Evolutionary conservation across 139 green algal species (phyloP).

Genomic region (Penium margaritaceum): DNA sequence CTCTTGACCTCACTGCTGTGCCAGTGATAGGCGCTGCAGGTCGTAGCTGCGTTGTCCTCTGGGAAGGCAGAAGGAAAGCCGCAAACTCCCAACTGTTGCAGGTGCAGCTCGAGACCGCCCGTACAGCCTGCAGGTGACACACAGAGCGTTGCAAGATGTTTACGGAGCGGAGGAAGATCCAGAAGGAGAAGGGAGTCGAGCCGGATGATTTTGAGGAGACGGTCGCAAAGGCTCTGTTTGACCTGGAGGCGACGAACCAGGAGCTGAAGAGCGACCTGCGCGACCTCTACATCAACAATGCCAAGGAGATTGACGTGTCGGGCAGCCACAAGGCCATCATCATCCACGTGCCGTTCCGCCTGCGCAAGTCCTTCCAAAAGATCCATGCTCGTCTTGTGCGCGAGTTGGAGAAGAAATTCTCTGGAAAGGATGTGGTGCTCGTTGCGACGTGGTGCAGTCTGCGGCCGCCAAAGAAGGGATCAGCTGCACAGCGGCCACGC

Average conservation of each 20-base stretch:
- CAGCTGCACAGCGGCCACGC: slow-evolving; percentile 65
- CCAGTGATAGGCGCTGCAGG: too few relatives aligned
- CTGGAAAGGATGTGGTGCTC: slow-evolving; percentile 93
- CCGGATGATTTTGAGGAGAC: too few relatives aligned
- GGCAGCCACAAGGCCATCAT: slow-evolving; percentile 87
- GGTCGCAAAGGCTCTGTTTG: slow-evolving; percentile 99
- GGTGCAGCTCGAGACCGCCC: too few relatives aligned
- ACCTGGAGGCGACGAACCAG: slow-evolving; percentile 94
- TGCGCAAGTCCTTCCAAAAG: slow-evolving; percentile 96
- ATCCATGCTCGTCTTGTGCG: slow-evolving; percentile 93
- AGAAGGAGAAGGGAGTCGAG: too few relatives aligned
- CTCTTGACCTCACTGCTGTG: too few relatives aligned
- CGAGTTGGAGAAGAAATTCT: slow-evolving; percentile 99
- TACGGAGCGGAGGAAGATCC: too few relatives aligned
- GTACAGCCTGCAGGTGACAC: too few relatives aligned
- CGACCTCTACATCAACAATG: slow-evolving; percentile 94
- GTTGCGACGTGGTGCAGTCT: slow-evolving; percentile 90
- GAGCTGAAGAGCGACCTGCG: slow-evolving; percentile 95
- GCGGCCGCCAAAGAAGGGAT: slow-evolving; percentile 63
- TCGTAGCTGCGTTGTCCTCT: too few relatives aligned
- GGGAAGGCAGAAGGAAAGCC: too few relatives aligned
- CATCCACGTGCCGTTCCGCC: slow-evolving; percentile 90
- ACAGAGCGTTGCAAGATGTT: too few relatives aligned
- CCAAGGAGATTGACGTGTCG: slow-evolving; percentile 83
- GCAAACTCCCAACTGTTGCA: too few relatives aligned